Evolutionary conservation across 2,329 filamentous ascomycete species (phyloP), one percentile per base, ranked within the genome.

Genomic region (Verticillium zaregamsianum): DNA sequence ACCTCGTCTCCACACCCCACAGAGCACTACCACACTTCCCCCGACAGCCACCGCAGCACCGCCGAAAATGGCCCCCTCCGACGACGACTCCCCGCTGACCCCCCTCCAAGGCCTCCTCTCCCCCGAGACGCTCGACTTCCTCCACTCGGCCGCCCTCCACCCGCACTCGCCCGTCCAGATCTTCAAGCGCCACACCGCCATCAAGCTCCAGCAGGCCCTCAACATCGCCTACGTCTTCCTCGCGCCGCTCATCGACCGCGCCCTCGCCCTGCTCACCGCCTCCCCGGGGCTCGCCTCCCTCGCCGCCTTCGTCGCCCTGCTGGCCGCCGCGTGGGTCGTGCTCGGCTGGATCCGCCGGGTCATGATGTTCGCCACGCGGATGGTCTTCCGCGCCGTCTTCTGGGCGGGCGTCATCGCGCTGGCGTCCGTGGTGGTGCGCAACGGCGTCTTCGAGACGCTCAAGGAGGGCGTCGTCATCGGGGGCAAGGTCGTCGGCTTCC

Each of bases 361-460:
- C 23, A 80, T 96, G 62, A 78, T 92, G 70, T 96, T 88, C 79
- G 92, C 92, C 86, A 85, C 92, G 59, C 79, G 84, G n/a, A 71
- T 96, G 61, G 80, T 82, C 12, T 73, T 91, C 65, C 77, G 83
- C 28, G 67, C 92, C 52, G 73, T 84, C 2, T 86, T 92, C 65
- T 95, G 87, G 86, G 83, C 82, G 1, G 72, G 78, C 2, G 67
- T 93, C 2, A 76, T 82, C 5, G 79, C 81, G 0, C 52, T 87
- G 0, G 80, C 80, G 0, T 77, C 87, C 20, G 80, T 82, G 63
- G 79, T 89, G 3, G 90, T 83, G 73, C 86, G 88, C 70, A 79
- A 91, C 2, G 88, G 92, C 0, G 72, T 89, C 17, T 85, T 86
- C 66, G 86, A 86, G 62, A 88, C 88, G 65, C 76, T 84, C 15